Evolutionary conservation across 2,329 filamentous ascomycete genomes (phyloP).

Genomic region (Epichloe aotearoae): DNA sequence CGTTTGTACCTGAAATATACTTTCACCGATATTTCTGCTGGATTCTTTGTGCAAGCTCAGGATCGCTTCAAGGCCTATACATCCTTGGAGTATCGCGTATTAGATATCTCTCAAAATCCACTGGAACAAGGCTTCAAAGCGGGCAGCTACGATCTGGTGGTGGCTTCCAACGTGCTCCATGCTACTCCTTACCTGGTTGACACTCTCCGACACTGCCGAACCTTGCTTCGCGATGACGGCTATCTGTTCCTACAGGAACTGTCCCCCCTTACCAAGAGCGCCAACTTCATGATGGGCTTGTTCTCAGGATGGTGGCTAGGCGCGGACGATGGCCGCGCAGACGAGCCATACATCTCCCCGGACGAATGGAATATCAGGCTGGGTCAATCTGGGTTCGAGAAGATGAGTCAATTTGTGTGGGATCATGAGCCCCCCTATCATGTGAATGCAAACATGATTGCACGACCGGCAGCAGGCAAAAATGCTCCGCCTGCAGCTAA

Average conservation of each 20-base stretch:
- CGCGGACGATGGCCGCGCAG: not conserved
- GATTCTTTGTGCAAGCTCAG: constrained; percentile 24
- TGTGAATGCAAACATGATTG: not conserved
- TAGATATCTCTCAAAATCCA: constrained; percentile 14
- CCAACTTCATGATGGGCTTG: constrained; percentile 1
- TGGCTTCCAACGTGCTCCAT: constrained; percentile 25
- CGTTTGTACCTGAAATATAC: constrained; percentile 18
- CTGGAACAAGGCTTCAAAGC: constrained; percentile 18
- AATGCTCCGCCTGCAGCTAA: too few relatives aligned
- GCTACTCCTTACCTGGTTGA: constrained; percentile 18
- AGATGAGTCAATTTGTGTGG: not conserved
- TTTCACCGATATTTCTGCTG: constrained; percentile 29
- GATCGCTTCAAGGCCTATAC: constrained; percentile 13
- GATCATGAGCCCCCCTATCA: not conserved
- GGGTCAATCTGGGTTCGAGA: not conserved
- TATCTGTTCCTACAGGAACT: constrained; percentile 6
- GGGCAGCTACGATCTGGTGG: constrained; percentile 23
- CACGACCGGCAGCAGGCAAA: too few relatives aligned
- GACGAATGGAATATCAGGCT: constrained; percentile 1
- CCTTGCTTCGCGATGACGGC: constrained; percentile 4
- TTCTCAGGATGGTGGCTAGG: constrained; percentile 1
- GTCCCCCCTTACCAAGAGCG: not conserved
- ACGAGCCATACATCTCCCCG: not conserved
- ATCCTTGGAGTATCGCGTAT: constrained; percentile 7
- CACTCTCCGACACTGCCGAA: constrained; percentile 8